Base-by-base conservation (phyloP, 2,329 filamentous ascomycete species). In the Xylariaceae sp. region DNA sequence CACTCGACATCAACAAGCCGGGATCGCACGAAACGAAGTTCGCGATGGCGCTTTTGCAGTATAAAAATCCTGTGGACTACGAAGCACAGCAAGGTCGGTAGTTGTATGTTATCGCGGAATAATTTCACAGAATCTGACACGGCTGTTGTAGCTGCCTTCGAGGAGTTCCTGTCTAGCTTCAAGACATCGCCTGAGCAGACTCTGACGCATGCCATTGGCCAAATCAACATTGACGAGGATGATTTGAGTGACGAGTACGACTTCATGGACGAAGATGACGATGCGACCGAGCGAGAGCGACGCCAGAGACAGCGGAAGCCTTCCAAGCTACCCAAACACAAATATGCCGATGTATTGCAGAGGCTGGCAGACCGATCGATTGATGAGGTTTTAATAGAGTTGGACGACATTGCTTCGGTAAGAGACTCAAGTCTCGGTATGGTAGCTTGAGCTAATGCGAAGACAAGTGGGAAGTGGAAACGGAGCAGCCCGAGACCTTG, bases 241-340 rank as follows among this genome's bases (percentile, higher is more conserved):
- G 86, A 85, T 54, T 76, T 87, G 32, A 89, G 85, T 65, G 90
- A 95, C 58, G 89, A 95, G 57, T 88, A 95, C 63, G 89, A 96
- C 58, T 87, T 94, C 60, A 89, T 95, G 81, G 88, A 95, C 61
- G 85, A 90, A 55, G 78, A 81, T 47, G 83, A 87, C 48, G 79
- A 80, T 39, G 72, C 72, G 15, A 69, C 71, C 30, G 69, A 72
- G 45, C 69, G 63, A 47, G 69, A 72, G 45, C 69, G 63, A 47
- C 74, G 71, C 17, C 72, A 66, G 39, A 68, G 69, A 50, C 67
- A 76, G 36, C 73, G 67, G 60, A 70, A 69, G 52, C 69, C 61
- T 50, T 67, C 67, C 54, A 68, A 65, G 55, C 64, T 73, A 55
- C 83, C 82, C 30, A 88, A 85, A 61, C 72, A 84, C 63, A 97